Evolutionary conservation across 192 early-diverging fungal genomes (phyloP).

Genomic region (Coemansia sp.): DNA sequence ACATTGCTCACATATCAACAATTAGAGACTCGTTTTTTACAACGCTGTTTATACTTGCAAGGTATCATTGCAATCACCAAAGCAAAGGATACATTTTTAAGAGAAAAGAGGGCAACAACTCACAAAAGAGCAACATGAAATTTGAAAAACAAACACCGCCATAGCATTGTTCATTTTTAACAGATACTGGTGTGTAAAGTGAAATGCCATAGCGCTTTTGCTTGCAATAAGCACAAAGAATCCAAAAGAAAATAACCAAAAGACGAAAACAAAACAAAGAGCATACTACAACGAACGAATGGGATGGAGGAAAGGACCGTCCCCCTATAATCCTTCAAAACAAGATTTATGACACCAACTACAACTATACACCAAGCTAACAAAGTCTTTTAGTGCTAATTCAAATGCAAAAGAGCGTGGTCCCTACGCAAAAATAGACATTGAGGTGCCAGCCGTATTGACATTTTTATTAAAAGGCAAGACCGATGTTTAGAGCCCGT

Average conservation of each 20-base stretch:
- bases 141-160: neutral
- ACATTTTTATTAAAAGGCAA: neutral
- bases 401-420: neutral
- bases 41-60: neutral
- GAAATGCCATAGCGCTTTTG: neutral
- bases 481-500: neutral
- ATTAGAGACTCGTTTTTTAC: neutral
- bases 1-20: neutral
- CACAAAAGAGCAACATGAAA: neutral
- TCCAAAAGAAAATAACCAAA: neutral
- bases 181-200: neutral
- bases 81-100: no score
- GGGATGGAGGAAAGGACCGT: no score
- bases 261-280: neutral
- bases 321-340: neutral
- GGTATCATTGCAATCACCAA: no score
- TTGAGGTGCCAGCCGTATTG: neutral
- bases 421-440: neutral
- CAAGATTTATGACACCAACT: constrained; percentile 9
- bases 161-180: neutral
- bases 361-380: neutral
- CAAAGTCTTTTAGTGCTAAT: neutral
- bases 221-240: constrained; percentile 8
- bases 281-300: neutral
- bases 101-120: neutral